These are phyloP conservation scores for Neofusicoccum parvum DNA, from an alignment of 2,329 filamentous ascomycete genomes.

Conservation along the genomic window DNA sequence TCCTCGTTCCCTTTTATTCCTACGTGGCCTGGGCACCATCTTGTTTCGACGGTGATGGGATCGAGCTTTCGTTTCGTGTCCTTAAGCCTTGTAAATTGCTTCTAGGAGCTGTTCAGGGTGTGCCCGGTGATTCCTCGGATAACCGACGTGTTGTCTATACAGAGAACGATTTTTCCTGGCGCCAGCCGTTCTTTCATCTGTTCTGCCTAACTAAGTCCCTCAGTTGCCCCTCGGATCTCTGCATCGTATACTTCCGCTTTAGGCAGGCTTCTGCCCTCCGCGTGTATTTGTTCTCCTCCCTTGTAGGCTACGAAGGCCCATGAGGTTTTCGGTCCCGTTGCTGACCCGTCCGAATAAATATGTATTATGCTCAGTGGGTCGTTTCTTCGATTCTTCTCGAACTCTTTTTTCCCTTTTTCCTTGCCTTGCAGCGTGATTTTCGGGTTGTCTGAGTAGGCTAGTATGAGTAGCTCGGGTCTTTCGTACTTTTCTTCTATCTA, in stretches of 20 bases:
- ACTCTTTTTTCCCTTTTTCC: too few species aligned
- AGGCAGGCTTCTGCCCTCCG: not conserved
- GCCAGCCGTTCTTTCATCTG: not conserved
- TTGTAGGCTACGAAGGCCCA: not conserved
- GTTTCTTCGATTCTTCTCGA: too few species aligned
- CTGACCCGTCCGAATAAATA: too few species aligned
- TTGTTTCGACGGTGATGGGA: too few species aligned
- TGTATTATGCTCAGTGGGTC: too few species aligned
- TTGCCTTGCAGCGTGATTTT: too few species aligned
- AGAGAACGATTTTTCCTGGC: not conserved
- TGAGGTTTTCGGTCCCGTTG: not conserved
- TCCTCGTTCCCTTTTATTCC: not conserved
- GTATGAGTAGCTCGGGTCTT: too few species aligned
- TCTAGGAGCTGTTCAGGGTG: too few species aligned
- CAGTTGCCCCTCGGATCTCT: not conserved
- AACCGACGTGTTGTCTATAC: not conserved
- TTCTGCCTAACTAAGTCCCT: not conserved
- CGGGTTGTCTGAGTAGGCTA: too few species aligned
- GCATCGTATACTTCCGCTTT: not conserved
- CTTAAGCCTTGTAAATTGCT: too few species aligned
- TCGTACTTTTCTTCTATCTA: not conserved
- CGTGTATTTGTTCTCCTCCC: not conserved
- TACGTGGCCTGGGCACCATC: too few species aligned
- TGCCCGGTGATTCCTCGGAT: not conserved
- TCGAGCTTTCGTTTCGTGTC: too few species aligned